A percentile compares a stretch with the other conserved stretches of the same genome.
phyloP scores from a whole-genome alignment of 2,329 filamentous ascomycete genomes.

The Teratosphaeria epicoccoides region DNA sequence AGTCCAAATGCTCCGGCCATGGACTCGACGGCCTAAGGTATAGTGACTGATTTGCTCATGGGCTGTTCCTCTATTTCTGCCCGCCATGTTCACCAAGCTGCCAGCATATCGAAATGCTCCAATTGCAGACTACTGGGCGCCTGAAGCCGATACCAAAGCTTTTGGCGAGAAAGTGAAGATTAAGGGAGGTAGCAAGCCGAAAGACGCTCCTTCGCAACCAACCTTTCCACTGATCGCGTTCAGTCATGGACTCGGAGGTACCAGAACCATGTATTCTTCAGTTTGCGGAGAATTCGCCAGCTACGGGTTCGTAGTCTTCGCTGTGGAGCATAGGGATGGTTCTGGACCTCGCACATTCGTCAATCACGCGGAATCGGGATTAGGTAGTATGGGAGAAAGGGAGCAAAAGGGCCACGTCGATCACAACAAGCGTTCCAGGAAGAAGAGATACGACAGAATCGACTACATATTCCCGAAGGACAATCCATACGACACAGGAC shows the following conservation, averaged over 20 bases:
- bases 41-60: conserved; percentile 45
- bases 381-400: conserved; percentile 26
- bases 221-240: conserved; percentile 55
- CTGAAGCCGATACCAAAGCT: conserved; percentile 31
- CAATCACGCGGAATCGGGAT: conserved; percentile 39
- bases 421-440: conserved; percentile 14
- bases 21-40: conserved; percentile 50
- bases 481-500: conserved; percentile 36
- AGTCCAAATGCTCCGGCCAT: conserved; percentile 12
- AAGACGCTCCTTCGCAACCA: conserved; percentile 30
- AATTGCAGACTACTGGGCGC: conserved; percentile 43
- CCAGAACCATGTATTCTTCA: conserved; percentile 50
- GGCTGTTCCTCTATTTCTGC: conserved; percentile 44
- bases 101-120: conserved; percentile 53
- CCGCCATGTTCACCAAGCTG: conserved; percentile 54
- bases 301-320: conserved; percentile 55
- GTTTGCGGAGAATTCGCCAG: conserved; percentile 57
- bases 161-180: conserved; percentile 33
- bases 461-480: conserved; percentile 54
- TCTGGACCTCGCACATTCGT: conserved; percentile 52
- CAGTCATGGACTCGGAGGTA: conserved; percentile 56
- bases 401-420: conserved; percentile 18
- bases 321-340: conserved; percentile 56
- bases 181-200: conserved; percentile 29
- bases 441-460: conserved; percentile 20